A percentile compares a stretch with the other conserved stretches of the same genome.
Conservation (phyloP, 306 rosid species). For the Rosa chinensis region DNA sequence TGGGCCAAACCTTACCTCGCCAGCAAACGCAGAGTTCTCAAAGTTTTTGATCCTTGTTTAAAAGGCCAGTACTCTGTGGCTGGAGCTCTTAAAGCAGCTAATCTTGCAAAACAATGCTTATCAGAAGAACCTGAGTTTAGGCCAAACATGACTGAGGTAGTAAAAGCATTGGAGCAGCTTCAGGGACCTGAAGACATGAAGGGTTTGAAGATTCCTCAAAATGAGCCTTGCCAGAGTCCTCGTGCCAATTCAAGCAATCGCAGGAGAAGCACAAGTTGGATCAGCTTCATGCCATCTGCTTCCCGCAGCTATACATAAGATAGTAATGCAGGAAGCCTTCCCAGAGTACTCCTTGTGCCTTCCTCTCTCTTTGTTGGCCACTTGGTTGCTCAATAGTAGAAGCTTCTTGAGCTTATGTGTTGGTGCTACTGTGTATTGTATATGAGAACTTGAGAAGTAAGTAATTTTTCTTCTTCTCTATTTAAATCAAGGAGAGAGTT, state of each 20-base stretch:
- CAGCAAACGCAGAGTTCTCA: slow-evolving; percentile 59
- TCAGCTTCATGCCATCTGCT: slow-evolving; percentile 33
- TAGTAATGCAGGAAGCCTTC: not conserved
- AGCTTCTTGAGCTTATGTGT: too few relatives aligned
- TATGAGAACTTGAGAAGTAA: too few relatives aligned
- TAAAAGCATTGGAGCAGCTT: slow-evolving; percentile 61
- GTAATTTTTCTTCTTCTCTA: too few relatives aligned
- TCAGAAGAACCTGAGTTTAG: slow-evolving; percentile 63
- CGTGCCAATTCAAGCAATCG: slow-evolving; percentile 34
- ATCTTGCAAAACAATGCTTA: slow-evolving; percentile 63
- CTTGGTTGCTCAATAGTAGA: too few relatives aligned
- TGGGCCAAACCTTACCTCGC: slow-evolving; percentile 88
- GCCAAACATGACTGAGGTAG: slow-evolving; percentile 78
- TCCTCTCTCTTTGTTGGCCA: too few relatives aligned
- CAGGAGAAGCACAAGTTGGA: slow-evolving; percentile 17
- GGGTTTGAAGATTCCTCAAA: slow-evolving; percentile 27
- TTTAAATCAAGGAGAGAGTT: too few relatives aligned
- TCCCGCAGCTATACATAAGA: slow-evolving; percentile 31
- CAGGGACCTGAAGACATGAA: slow-evolving; percentile 36
- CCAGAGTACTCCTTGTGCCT: too few relatives aligned
- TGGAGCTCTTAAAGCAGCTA: slow-evolving; percentile 60
- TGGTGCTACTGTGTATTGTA: too few relatives aligned
- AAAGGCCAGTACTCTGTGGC: slow-evolving; percentile 66
- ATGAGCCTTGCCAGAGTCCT: slow-evolving; percentile 22
- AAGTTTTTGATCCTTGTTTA: slow-evolving; percentile 69